Evolutionary conservation across 805 yeast genomes (phyloP).

Genomic region (Saturnispora halmiae): DNA sequence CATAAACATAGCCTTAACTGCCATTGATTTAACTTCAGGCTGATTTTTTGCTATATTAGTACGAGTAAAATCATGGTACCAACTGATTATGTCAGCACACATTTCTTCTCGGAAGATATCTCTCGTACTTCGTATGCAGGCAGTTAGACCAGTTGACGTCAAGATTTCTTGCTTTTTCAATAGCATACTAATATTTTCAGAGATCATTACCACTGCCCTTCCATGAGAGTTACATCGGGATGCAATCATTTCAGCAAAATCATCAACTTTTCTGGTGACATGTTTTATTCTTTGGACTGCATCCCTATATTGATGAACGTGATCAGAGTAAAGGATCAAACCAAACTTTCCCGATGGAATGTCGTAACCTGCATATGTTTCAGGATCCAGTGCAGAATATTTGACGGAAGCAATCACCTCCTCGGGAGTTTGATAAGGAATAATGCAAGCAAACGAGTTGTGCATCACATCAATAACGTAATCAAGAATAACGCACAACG

Average conservation of each 20-base stretch:
- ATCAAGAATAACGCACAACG: slow-evolving; percentile 45
- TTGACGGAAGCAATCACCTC: slow-evolving; percentile 23
- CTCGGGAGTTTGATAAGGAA: slow-evolving; percentile 19
- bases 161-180: slow-evolving; percentile 46
- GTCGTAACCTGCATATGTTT: slow-evolving; percentile 37
- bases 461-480: slow-evolving; percentile 54
- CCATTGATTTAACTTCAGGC: slow-evolving; percentile 36
- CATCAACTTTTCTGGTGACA: slow-evolving; percentile 54
- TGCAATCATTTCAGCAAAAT: slow-evolving; percentile 67
- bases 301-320: slow-evolving; percentile 63
- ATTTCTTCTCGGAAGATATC: slow-evolving; percentile 74
- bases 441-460: slow-evolving; percentile 34
- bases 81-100: slow-evolving; percentile 60
- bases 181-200: slow-evolving; percentile 42
- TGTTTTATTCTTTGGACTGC: slow-evolving; percentile 55
- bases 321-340: slow-evolving; percentile 69
- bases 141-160: slow-evolving; percentile 54
- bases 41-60: slow-evolving; percentile 46
- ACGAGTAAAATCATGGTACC: slow-evolving; percentile 53
- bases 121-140: slow-evolving; percentile 55
- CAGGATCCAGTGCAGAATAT: slow-evolving; percentile 24
- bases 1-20: slow-evolving; percentile 50
- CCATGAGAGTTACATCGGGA: slow-evolving; percentile 55
- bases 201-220: slow-evolving; percentile 56
- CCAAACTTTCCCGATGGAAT: slow-evolving; percentile 41